A percentile compares a stretch with the other conserved stretches of the same genome.
Conservation (phyloP, 2,329 filamentous ascomycete genomes). For the Thelonectria blattea region DNA sequence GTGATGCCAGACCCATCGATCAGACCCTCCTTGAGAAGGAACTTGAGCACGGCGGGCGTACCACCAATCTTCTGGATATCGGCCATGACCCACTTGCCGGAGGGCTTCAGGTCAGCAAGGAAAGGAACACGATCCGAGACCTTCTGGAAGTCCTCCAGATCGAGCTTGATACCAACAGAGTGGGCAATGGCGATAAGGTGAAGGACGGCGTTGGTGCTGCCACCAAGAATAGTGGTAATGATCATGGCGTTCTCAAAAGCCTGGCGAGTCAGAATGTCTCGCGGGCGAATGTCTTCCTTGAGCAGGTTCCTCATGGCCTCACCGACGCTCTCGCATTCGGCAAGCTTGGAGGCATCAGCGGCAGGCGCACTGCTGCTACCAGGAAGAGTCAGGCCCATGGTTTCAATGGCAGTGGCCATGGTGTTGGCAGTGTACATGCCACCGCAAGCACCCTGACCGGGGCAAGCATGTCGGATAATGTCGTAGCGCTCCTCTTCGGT, state of each 20-base stretch:
- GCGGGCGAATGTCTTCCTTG: conserved; percentile 76
- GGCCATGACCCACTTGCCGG: conserved; percentile 86
- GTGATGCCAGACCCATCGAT: conserved; percentile 82
- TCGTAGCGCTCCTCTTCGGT: conserved; percentile 90
- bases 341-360: conserved; percentile 72
- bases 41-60: conserved; percentile 85
- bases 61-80: conserved; percentile 86
- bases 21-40: conserved; percentile 81
- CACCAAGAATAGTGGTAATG: conserved; percentile 80
- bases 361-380: conserved; percentile 82
- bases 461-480: conserved; percentile 89
- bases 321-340: conserved; percentile 76
- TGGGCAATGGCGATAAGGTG: conserved; percentile 86
- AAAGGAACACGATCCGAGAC: conserved; percentile 81
- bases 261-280: conserved; percentile 78
- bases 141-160: conserved; percentile 84
- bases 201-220: conserved; percentile 85
- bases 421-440: conserved; percentile 96
- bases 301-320: conserved; percentile 76
- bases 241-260: conserved; percentile 89
- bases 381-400: conserved; percentile 86
- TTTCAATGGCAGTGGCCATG: conserved; percentile 90
- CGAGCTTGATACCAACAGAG: conserved; percentile 79
- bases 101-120: conserved; percentile 83
- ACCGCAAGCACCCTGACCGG: conserved; percentile 70